A percentile compares a stretch with the other conserved stretches of the same genome.
Evolutionary conservation across 2,329 filamentous ascomycete genomes (phyloP).

Genomic region (Colletotrichum acutatum): DNA sequence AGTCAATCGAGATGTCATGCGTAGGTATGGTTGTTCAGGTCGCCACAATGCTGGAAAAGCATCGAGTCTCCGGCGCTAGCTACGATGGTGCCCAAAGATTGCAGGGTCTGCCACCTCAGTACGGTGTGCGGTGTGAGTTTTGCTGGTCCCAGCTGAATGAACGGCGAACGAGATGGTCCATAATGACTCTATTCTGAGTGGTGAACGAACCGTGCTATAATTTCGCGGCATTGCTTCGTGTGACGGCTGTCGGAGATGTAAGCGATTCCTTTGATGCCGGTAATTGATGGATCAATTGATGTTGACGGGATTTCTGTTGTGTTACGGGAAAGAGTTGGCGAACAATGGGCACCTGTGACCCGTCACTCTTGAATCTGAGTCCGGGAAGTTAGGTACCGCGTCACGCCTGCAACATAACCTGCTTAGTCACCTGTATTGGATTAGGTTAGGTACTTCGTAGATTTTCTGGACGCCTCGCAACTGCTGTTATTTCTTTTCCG

Average conservation of each 20-base stretch:
- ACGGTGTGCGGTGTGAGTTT: constrained; percentile 6
- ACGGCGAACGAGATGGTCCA: constrained; percentile 6
- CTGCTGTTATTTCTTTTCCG: background rate
- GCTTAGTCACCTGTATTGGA: background rate
- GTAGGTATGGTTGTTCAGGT: constrained; percentile 1
- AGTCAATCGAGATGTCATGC: background rate
- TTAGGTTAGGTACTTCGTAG: background rate
- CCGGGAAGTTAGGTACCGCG: no score
- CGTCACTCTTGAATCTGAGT: background rate
- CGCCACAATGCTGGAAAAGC: constrained; percentile 3
- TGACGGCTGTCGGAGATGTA: background rate
- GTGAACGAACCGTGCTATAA: background rate
- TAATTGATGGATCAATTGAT: background rate
- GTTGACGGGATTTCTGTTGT: no score
- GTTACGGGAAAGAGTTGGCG: constrained; percentile 14
- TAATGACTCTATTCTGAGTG: background rate
- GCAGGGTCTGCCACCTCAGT: constrained; percentile 1
- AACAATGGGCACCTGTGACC: no score
- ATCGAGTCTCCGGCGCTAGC: constrained; percentile 15
- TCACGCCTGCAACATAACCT: no score
- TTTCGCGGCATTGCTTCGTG: background rate
- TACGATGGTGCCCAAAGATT: background rate
- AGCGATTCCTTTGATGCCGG: background rate
- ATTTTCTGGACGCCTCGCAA: background rate
- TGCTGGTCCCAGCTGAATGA: constrained; percentile 6